A percentile compares a stretch with the other conserved stretches of the same genome.
Evolutionary conservation across 2,329 filamentous ascomycete genomes (phyloP).

Genomic region (Cladophialophora chaetospira): DNA sequence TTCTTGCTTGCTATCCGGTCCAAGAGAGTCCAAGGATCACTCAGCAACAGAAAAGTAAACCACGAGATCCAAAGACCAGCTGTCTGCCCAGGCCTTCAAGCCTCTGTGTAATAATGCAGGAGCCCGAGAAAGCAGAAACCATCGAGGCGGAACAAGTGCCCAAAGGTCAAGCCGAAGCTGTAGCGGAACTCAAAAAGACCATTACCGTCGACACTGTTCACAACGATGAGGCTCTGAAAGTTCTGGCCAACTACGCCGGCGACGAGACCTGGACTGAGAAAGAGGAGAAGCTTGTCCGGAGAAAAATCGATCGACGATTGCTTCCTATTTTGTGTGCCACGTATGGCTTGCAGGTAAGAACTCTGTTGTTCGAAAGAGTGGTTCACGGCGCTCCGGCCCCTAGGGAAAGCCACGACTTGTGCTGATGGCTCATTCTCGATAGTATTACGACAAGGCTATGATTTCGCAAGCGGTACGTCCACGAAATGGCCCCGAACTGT

Average conservation of each 20-base stretch:
- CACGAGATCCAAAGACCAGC: too few species aligned
- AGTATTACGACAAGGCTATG: slow-evolving; percentile 44
- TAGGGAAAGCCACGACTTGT: too few species aligned
- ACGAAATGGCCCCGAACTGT: neutral
- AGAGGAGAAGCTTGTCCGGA: slow-evolving; percentile 22
- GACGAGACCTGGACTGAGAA: slow-evolving; percentile 18
- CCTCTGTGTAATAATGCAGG: neutral
- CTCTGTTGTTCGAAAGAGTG: slow-evolving; percentile 57
- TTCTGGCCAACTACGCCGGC: slow-evolving; percentile 21
- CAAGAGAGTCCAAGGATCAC: too few species aligned
- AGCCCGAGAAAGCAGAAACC: slow-evolving; percentile 3
- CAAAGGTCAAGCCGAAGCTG: neutral
- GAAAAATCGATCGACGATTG: slow-evolving; percentile 39
- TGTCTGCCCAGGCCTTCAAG: too few species aligned
- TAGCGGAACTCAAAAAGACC: slow-evolving; percentile 15
- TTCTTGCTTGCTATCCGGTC: neutral
- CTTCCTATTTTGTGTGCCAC: slow-evolving; percentile 56
- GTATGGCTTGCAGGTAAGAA: slow-evolving; percentile 42
- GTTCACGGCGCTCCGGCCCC: slow-evolving; percentile 39
- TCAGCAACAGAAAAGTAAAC: too few species aligned
- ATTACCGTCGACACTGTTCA: slow-evolving; percentile 23
- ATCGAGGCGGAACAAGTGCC: slow-evolving; percentile 2
- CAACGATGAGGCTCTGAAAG: slow-evolving; percentile 27
- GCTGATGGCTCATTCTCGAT: neutral
- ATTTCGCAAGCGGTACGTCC: slow-evolving; percentile 52